Evolutionary conservation across 352 stramenopile genomes (phyloP).

Genomic region (Phytopythium montanum): DNA sequence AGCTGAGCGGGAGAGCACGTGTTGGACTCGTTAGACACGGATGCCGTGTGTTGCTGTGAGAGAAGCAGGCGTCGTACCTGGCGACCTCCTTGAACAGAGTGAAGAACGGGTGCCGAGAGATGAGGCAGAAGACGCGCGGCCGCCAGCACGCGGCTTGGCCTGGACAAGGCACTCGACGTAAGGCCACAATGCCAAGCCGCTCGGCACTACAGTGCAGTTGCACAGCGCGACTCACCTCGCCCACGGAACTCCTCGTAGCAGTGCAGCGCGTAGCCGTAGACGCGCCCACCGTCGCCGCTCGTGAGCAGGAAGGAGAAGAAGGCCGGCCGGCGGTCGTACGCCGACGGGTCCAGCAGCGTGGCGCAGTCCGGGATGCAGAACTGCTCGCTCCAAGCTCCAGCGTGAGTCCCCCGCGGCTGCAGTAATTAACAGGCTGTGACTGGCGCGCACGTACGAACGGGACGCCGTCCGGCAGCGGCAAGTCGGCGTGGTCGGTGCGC

Average conservation of each 20-base stretch:
- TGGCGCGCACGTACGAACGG: constrained; percentile 48
- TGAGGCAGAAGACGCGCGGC: constrained; percentile 64
- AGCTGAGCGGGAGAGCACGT: constrained; percentile 18
- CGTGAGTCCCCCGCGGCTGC: neutral
- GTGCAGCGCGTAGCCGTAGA: constrained; percentile 72
- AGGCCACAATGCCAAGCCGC: no score
- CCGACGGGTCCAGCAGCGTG: constrained; percentile 28
- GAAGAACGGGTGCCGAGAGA: constrained; percentile 82
- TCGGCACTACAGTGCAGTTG: no score
- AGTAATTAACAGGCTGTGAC: no score
- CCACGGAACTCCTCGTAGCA: constrained; percentile 34
- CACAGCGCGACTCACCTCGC: constrained; percentile 11
- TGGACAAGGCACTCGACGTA: neutral
- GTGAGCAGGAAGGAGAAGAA: constrained; percentile 86
- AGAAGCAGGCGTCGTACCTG: constrained; percentile 23
- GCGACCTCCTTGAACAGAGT: constrained; percentile 78
- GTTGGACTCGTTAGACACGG: neutral
- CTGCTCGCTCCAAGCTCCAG: constrained; percentile 15
- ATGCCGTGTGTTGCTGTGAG: neutral
- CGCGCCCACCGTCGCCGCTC: constrained; percentile 57
- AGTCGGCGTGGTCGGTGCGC: constrained; percentile 44
- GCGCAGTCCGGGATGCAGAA: constrained; percentile 72
- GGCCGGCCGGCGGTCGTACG: constrained; percentile 57
- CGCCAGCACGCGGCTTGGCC: constrained; percentile 28
- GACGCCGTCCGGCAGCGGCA: constrained; percentile 62